Evolutionary conservation across 768 basidiomycete genomes (phyloP), one percentile per base, ranked within the genome.

Genomic region (Mycena capillaripes): DNA sequence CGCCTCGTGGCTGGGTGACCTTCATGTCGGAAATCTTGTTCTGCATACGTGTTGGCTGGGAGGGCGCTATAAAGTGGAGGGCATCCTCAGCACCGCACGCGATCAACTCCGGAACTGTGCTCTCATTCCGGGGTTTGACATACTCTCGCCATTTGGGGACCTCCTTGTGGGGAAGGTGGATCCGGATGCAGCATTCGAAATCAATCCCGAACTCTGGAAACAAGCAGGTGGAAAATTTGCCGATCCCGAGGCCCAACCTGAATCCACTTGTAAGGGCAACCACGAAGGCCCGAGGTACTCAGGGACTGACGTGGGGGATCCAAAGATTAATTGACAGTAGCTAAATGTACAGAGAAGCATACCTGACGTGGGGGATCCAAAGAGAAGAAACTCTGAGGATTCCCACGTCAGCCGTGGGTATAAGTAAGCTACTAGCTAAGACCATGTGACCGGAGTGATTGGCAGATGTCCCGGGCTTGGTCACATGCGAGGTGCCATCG

Each of bases 1-100:
- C 4, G 72, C 74, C n/a, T 81, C 79, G 10, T 85, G 83, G 82
- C 46, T 64, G 16, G 83, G 83, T 0, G 77, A 84, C 63, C 74
- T 81, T 8, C 55, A 66, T 3, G 76, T 85, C 8, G 57, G 32
- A 2, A 52, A 71, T 48, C 75, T 82, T 11, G 75, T 75, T 36
- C 72, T 81, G 2, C 76, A 76, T 23, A 80, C 80, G 2, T 78
- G 75, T 34, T 84, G 83, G 83, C 72, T 62, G 12, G 27, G 23
- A 3, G 82, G 83, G 12, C 76, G 77, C 1, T 5, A 34, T 2
- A 57, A 58, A 23, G 66, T 32, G 7, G 30, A 65, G 52, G 19
- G 12, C 0, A 23, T 59, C 5, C 34, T 68, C 19, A 1, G 32
- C 9, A 42, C 6, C 0, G 58, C 12, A 6, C 32, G 48, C 0